Evolutionary conservation across 345 rosid genomes (phyloP).

Genomic region (Syzygium grande): DNA sequence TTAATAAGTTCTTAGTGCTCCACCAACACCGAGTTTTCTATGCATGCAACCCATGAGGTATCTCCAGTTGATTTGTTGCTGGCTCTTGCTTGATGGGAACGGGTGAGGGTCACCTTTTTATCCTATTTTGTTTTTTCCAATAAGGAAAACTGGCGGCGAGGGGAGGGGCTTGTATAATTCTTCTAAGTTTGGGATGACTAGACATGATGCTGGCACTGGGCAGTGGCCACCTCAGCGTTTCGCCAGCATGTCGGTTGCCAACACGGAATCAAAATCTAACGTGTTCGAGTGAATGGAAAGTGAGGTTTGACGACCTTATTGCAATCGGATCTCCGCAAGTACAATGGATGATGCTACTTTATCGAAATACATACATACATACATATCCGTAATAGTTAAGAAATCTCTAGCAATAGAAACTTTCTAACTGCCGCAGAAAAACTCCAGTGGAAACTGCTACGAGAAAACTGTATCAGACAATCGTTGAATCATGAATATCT

Average conservation of each 20-base stretch:
- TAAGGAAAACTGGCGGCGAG: too few species aligned
- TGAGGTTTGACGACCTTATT: neutral
- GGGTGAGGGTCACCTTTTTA: neutral
- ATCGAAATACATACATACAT: neutral
- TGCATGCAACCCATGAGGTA: neutral
- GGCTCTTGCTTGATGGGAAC: neutral
- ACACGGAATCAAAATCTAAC: too few species aligned
- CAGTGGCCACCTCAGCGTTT: neutral
- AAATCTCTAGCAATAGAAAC: neutral
- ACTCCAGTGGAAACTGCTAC: neutral
- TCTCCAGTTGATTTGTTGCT: neutral
- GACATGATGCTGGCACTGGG: neutral
- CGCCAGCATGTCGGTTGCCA: too few species aligned
- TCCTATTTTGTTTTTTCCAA: neutral
- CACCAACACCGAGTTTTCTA: neutral
- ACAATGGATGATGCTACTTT: neutral
- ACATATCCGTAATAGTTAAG: neutral
- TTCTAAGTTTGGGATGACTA: neutral
- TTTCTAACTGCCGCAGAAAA: neutral
- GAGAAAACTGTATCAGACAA: neutral
- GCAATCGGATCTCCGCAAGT: neutral
- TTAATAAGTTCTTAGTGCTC: neutral
- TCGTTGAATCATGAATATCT: neutral
- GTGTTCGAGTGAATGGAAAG: neutral
- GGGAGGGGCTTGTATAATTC: neutral